Evolutionary conservation across 1,284 basidiomycete genomes (phyloP).

Genomic region (Rhodotorula sp.): DNA sequence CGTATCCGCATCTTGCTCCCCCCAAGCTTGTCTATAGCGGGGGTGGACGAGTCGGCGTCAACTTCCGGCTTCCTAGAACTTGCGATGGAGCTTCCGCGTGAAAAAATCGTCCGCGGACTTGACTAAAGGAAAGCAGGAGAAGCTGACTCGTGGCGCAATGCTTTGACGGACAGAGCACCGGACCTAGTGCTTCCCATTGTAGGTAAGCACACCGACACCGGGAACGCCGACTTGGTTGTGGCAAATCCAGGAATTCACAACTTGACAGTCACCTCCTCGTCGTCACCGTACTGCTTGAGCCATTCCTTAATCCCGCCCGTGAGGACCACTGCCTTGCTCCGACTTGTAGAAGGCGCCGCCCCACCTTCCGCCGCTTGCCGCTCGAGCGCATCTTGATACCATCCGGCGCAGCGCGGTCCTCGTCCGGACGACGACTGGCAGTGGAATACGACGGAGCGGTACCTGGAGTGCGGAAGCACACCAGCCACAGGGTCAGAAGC

Average conservation of each 20-base stretch:
- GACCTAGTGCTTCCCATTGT: no score
- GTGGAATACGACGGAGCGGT: conserved; percentile 47
- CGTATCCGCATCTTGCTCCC: background rate
- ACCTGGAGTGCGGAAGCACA: conserved; percentile 3
- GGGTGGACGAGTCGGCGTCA: no score
- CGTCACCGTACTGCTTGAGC: conserved; percentile 31
- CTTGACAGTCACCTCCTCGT: conserved; percentile 24
- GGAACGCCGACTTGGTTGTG: no score
- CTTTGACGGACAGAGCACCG: no score
- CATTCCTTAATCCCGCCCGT: conserved; percentile 48
- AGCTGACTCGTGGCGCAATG: no score
- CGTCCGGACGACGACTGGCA: conserved; percentile 46
- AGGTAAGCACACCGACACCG: no score
- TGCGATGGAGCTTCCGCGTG: no score
- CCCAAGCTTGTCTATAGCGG: no score
- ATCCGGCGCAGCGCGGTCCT: conserved; percentile 47
- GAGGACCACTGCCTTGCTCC: conserved; percentile 42
- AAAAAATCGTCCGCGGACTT: no score
- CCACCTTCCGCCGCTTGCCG: background rate
- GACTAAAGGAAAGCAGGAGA: no score
- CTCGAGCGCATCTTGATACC: conserved; percentile 48
- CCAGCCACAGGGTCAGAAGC: no score
- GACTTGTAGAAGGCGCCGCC: background rate
- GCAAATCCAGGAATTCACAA: conserved; percentile 1
- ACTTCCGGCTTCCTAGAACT: no score